Conservation (phyloP, 495 filamentous ascomycete genomes). For the Hypoxylon rickii region DNA sequence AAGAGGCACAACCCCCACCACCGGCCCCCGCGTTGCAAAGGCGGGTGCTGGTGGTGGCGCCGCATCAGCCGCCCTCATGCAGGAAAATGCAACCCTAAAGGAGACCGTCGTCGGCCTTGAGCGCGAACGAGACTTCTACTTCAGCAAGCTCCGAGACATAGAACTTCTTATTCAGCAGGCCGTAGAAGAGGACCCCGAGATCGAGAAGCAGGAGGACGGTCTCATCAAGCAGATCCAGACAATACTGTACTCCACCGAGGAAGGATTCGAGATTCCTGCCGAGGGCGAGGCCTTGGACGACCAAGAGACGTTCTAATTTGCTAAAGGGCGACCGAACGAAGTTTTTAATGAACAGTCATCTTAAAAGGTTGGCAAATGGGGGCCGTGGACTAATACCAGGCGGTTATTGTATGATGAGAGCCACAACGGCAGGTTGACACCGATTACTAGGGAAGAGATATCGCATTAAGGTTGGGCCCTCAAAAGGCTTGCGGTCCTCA, state of each 20-base stretch:
- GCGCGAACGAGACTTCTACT: constrained; percentile 97
- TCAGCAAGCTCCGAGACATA: constrained; percentile 96
- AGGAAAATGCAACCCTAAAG: constrained; percentile 83
- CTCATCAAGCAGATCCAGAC: constrained; percentile 92
- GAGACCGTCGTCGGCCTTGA: constrained; percentile 85
- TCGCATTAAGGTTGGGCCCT: constrained; percentile 13
- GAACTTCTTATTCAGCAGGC: constrained; percentile 90
- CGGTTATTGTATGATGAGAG: constrained; percentile 26
- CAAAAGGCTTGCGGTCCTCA: background rate
- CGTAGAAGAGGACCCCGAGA: constrained; percentile 84
- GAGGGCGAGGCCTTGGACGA: constrained; percentile 68
- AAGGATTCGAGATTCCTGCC: constrained; percentile 83
- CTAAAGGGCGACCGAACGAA: background rate
- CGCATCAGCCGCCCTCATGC: constrained; percentile 67
- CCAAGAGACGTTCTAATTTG: constrained; percentile 73
- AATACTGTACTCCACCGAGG: constrained; percentile 97
- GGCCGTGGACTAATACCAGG: constrained; percentile 23
- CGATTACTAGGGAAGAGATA: background rate
- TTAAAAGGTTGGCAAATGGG: constrained; percentile 1
- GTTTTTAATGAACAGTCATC: constrained; percentile 23
- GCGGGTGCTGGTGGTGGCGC: constrained; percentile 59
- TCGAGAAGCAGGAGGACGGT: constrained; percentile 90
- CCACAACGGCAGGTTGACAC: constrained; percentile 16
- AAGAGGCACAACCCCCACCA: constrained; percentile 76
- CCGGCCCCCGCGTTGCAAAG: constrained; percentile 57